Evolutionary conservation across 257 asterid species (phyloP).

Genomic region (Sherardia arvensis): DNA sequence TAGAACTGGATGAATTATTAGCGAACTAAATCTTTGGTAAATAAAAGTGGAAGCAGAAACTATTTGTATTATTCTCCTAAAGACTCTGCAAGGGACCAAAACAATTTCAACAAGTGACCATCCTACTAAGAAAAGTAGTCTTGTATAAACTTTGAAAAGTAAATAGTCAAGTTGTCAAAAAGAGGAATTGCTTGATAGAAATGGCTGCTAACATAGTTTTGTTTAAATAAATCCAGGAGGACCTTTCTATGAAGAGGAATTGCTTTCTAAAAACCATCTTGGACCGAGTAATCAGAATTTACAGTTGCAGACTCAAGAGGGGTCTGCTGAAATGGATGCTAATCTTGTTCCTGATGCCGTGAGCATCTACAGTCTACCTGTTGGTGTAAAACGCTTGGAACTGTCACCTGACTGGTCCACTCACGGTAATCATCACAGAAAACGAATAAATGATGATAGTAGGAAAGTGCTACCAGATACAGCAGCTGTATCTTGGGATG

Average conservation of each 20-base stretch:
- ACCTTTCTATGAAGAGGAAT: conserved; percentile 41
- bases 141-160: background rate
- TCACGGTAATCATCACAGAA: conserved; percentile 24
- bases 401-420: conserved; percentile 32
- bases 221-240: conserved; percentile 33
- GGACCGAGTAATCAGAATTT: conserved; percentile 33
- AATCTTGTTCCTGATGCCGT: conserved; percentile 33
- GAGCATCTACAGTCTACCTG: conserved; percentile 68
- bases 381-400: conserved; percentile 63
- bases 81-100: background rate
- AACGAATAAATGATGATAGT: conserved; percentile 28
- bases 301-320: conserved; percentile 29
- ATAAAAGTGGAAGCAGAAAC: background rate
- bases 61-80: background rate
- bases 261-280: conserved; percentile 42
- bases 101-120: background rate
- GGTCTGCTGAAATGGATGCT: conserved; percentile 33
- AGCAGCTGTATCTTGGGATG: conserved; percentile 33
- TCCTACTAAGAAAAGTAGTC: background rate
- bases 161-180: background rate
- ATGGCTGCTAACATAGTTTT: conserved; percentile 4
- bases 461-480: conserved; percentile 29
- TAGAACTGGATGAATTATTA: background rate
- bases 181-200: background rate
- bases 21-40: too few species aligned